Conservation (phyloP, 495 filamentous ascomycete genomes). For the Friedmanniomyces endolithicus region DNA sequence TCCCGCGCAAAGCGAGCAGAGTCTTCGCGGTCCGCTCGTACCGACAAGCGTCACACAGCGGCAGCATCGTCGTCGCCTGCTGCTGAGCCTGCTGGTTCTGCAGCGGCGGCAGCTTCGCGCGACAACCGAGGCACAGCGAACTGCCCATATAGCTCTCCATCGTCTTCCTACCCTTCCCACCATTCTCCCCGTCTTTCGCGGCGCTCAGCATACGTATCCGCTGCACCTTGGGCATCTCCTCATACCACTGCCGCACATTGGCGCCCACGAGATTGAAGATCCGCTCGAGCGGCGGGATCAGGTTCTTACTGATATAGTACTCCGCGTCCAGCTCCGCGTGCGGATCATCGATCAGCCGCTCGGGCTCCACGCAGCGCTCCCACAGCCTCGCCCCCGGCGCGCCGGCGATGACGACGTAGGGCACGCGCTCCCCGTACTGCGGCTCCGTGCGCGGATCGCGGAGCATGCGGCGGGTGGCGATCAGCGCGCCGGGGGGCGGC, state of each 20-base stretch:
- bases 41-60: constrained; percentile 56
- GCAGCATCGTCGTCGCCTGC: constrained; percentile 22
- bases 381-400: constrained; percentile 74
- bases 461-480: constrained; percentile 73
- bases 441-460: constrained; percentile 78
- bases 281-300: constrained; percentile 87
- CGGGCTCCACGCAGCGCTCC: constrained; percentile 81
- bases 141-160: constrained; percentile 81
- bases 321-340: constrained; percentile 81
- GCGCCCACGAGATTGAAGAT: constrained; percentile 97
- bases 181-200: constrained; percentile 20
- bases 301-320: constrained; percentile 92
- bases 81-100: not conserved
- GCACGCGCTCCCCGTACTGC: constrained; percentile 88
- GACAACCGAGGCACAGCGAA: constrained; percentile 66
- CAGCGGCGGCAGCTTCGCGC: constrained; percentile 40
- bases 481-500: constrained; percentile 75
- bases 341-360: constrained; percentile 62
- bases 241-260: constrained; percentile 83
- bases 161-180: constrained; percentile 39
- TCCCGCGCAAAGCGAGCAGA: constrained; percentile 46
- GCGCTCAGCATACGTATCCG: constrained; percentile 39
- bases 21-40: constrained; percentile 40
- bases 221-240: constrained; percentile 89
- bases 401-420: constrained; percentile 84